Base-by-base conservation (phyloP, 352 stramenopile genomes). In the Aphanomyces euteiches region DNA sequence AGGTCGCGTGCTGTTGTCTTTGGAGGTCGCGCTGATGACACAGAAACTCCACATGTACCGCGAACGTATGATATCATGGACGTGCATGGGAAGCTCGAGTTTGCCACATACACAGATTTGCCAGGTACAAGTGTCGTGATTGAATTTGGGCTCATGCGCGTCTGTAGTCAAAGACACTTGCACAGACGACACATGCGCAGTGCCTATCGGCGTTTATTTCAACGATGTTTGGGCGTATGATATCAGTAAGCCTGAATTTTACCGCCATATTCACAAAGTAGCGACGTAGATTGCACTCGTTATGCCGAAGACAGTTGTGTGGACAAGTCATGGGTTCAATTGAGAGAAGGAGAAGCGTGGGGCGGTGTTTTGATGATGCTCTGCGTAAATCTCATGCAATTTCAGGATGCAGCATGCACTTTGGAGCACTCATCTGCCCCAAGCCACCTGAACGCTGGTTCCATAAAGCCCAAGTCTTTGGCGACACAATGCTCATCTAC, bases 171-270 rank as follows among this genome's bases (percentile, higher is more conserved):
- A 67, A 45, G 82, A 92, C 47, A 74, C 79, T 5, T 83, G 83
- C 17, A 68, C 73, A 3, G 74, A 61, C 8, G 76, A 89, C 41
- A 68, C 45, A 34, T 77, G 79, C 2, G 74, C 78, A 3, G 86
- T 97, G 12, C 81, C 78, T 21, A 88, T 97, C 19, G 91, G 88
- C 13, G 80, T 96, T 40, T 96, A 92, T 39, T 98, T 96, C 81
- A 99, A 99, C 71, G 96, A 99, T 74, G 81, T 98, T 40, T 99
- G 96, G 95, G 87, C 85, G 72, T 98, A 98, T 78, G 87, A 98
- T 60, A 89, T 98, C 19, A 92, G 87, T 90, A 63, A 47, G 72
- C 70, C 15, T 67, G 65, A 13, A 21, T 1, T 67, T 15, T 47
- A 8, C 65, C 66, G 5, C 47, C 21, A 73, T 43, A 17, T 48